Evolutionary conservation across 805 yeast species (phyloP).

Genomic region (Pichia californica): DNA sequence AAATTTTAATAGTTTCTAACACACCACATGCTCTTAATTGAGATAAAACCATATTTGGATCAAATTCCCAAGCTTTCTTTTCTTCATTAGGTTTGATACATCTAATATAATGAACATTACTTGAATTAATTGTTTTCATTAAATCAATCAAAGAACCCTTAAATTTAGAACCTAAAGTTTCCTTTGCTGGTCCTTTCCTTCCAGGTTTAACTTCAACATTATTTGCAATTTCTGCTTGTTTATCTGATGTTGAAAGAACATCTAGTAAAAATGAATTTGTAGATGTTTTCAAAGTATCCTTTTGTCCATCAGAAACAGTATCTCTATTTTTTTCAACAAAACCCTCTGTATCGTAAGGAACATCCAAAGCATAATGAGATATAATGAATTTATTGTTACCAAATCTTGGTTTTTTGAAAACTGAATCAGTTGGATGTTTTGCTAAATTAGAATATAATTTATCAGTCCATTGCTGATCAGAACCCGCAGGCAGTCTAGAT

Average conservation of each 20-base stretch:
- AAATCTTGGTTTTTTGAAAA: slow-evolving; percentile 88
- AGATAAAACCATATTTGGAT: slow-evolving; percentile 88
- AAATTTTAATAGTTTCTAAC: slow-evolving; percentile 88
- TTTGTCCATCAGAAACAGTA: slow-evolving; percentile 92
- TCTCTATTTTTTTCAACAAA: slow-evolving; percentile 96
- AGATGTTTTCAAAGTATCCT: slow-evolving; percentile 72
- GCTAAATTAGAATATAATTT: slow-evolving; percentile 83
- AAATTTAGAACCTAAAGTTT: slow-evolving; percentile 92
- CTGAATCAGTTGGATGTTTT: slow-evolving; percentile 66
- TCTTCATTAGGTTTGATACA: slow-evolving; percentile 96
- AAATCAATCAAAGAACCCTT: slow-evolving; percentile 86
- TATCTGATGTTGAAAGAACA: slow-evolving; percentile 60
- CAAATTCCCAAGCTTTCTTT: slow-evolving; percentile 93
- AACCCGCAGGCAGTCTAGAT: slow-evolving; percentile 88
- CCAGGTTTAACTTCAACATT: slow-evolving; percentile 31
- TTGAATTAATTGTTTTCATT: slow-evolving; percentile 87
- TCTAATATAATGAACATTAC: slow-evolving; percentile 94
- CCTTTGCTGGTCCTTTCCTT: slow-evolving; percentile 52
- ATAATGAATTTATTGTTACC: slow-evolving; percentile 89
- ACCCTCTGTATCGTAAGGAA: slow-evolving; percentile 85
- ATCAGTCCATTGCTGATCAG: slow-evolving; percentile 86
- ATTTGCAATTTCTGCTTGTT: slow-evolving; percentile 35
- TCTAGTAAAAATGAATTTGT: slow-evolving; percentile 58
- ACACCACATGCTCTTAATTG: slow-evolving; percentile 99
- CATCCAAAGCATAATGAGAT: slow-evolving; percentile 92